Evolutionary conservation across 106 monocot species (phyloP).

Genomic region (Ottelia alismoides): DNA sequence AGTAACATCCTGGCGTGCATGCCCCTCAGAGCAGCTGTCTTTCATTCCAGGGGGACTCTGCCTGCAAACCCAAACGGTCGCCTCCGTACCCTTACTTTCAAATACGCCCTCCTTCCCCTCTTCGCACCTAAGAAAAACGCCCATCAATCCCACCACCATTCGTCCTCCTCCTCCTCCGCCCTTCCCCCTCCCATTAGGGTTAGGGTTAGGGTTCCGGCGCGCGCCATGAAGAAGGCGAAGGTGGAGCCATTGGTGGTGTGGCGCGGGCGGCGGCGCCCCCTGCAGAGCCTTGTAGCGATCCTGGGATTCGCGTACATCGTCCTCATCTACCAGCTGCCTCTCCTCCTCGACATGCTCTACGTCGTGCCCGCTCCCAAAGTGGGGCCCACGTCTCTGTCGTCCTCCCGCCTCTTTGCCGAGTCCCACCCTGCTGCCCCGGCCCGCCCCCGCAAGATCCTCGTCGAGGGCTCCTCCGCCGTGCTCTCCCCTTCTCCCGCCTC

Average conservation of each 20-base stretch:
- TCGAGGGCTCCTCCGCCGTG: background rate
- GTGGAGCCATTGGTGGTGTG: background rate
- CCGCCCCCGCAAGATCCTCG: conserved; percentile 1
- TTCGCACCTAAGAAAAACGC: too few species aligned
- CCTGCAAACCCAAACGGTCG: too few species aligned
- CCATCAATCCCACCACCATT: too few species aligned
- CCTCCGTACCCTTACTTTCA: too few species aligned
- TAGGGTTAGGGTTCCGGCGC: too few species aligned
- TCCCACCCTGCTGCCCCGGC: conserved; percentile 1
- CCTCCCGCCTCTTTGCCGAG: background rate
- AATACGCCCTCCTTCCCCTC: too few species aligned
- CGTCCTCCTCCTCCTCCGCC: too few species aligned
- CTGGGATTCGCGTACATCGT: conserved; percentile 8
- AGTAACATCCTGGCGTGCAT: too few species aligned
- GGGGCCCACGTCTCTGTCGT: background rate
- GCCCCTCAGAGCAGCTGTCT: too few species aligned
- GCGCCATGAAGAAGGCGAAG: background rate
- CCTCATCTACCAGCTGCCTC: conserved; percentile 3
- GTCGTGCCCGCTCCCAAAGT: background rate
- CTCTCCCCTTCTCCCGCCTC: background rate
- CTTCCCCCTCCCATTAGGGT: too few species aligned
- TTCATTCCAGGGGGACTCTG: too few species aligned
- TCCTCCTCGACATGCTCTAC: too few species aligned
- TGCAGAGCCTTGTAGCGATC: conserved; percentile 5
- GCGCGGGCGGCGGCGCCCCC: background rate